These are phyloP conservation scores for Cruciata laevipes DNA, from an alignment of 257 asterid genomes.

Conservation along the genomic window DNA sequence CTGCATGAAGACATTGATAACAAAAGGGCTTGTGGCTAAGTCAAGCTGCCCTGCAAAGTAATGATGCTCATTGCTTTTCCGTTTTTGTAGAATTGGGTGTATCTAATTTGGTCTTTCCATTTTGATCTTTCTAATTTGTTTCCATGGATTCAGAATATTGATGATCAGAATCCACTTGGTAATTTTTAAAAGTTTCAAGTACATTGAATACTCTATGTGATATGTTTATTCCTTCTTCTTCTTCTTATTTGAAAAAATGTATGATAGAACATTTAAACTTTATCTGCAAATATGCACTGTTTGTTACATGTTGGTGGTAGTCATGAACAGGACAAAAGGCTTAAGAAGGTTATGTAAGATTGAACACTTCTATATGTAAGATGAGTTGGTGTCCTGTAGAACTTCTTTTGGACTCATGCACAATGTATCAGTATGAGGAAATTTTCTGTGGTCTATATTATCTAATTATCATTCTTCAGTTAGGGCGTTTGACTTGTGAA, in stretches of 20 bases:
- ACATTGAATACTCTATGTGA: neutral
- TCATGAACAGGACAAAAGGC: neutral
- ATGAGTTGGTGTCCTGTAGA: neutral
- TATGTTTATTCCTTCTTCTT: neutral
- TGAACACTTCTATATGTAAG: neutral
- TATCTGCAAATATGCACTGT: neutral
- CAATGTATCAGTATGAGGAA: neutral
- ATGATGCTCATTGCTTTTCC: conserved; percentile 18
- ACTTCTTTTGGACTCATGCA: neutral
- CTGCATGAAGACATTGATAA: conserved; percentile 77
- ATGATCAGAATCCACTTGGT: neutral
- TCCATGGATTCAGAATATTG: neutral
- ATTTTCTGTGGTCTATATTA: neutral
- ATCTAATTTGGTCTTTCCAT: neutral
- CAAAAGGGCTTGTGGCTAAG: conserved; percentile 87
- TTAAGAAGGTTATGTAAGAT: neutral
- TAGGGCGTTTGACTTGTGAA: neutral
- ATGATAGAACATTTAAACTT: neutral
- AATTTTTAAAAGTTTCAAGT: neutral
- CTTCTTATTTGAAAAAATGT: neutral
- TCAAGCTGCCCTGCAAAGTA: conserved; percentile 97
- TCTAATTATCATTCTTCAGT: neutral
- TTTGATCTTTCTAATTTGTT: neutral
- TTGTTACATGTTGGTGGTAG: neutral
- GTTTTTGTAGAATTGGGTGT: neutral